These are phyloP conservation scores for Colletotrichum sp. DNA, from an alignment of 2,329 filamentous ascomycete genomes.

Conservation along the genomic window DNA sequence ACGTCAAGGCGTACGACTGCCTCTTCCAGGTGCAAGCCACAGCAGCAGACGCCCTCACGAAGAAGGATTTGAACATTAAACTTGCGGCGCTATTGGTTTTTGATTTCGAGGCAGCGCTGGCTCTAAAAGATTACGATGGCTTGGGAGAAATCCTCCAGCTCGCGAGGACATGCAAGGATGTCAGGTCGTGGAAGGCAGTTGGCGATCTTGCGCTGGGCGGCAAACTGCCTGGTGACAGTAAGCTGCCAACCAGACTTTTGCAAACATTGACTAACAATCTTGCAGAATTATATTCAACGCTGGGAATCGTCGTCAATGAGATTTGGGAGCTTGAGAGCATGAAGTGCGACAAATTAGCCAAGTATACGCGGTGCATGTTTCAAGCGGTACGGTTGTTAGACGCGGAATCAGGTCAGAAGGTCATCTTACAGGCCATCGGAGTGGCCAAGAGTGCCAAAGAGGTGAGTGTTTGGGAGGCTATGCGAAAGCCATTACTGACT, in stretches of 20 bases:
- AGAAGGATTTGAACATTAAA: constrained; percentile 63
- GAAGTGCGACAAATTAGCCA: constrained; percentile 66
- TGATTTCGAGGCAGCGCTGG: constrained; percentile 78
- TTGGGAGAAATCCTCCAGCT: constrained; percentile 64
- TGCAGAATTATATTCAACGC: constrained; percentile 53
- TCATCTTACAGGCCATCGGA: constrained; percentile 67
- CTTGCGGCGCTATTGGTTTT: constrained; percentile 72
- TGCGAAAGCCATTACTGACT: background rate
- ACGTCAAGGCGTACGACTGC: constrained; percentile 63
- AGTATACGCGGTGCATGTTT: constrained; percentile 81
- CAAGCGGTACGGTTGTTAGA: constrained; percentile 66
- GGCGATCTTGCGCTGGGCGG: constrained; percentile 68
- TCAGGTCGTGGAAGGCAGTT: constrained; percentile 63
- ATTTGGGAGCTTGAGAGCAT: constrained; percentile 64
- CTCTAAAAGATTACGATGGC: constrained; percentile 70
- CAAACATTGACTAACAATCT: background rate
- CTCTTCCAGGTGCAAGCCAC: constrained; percentile 43
- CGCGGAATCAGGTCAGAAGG: constrained; percentile 58
- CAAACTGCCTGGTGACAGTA: constrained; percentile 56
- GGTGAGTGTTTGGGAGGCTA: constrained; percentile 35
- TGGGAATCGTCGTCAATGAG: constrained; percentile 74
- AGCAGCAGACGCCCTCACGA: constrained; percentile 45
- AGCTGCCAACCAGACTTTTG: background rate
- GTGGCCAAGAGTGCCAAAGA: constrained; percentile 56
- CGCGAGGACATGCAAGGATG: constrained; percentile 47